Conservation (phyloP, 495 filamentous ascomycete species). For the Hamigera avellanea region DNA sequence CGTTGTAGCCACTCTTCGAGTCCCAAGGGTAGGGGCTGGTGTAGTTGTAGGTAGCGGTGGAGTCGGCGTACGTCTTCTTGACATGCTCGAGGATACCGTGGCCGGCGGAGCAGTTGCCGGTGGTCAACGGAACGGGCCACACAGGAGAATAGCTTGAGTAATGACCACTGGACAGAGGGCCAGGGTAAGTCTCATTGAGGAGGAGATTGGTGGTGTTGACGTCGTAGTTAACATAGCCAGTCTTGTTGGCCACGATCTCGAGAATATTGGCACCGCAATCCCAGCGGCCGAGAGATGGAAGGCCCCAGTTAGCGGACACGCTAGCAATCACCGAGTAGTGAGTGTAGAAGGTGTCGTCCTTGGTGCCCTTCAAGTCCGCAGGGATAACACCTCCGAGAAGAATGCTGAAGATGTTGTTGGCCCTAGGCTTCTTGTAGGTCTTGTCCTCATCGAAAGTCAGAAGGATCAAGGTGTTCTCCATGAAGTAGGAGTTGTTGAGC, state of each 20-base stretch:
- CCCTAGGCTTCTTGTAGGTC: constrained; percentile 35
- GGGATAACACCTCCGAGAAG: constrained; percentile 59
- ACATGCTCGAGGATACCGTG: constrained; percentile 32
- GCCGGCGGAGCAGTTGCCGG: constrained; percentile 32
- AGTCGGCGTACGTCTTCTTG: constrained; percentile 24
- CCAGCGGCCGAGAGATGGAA: constrained; percentile 57
- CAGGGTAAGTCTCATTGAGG: constrained; percentile 37
- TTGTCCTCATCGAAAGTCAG: constrained; percentile 60
- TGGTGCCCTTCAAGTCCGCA: constrained; percentile 42
- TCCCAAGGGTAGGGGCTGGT: constrained; percentile 32
- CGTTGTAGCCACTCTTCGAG: constrained; percentile 18
- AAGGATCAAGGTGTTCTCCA: constrained; percentile 54
- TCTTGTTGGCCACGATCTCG: constrained; percentile 44
- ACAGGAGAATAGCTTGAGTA: constrained; percentile 21
- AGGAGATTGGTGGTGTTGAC: constrained; percentile 30
- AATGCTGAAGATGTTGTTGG: constrained; percentile 48
- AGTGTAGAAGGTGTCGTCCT: constrained; percentile 56
- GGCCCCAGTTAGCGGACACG: constrained; percentile 54
- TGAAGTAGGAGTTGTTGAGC: constrained; percentile 52
- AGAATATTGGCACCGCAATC: constrained; percentile 64
- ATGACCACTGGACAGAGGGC: constrained; percentile 26
- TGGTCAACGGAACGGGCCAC: constrained; percentile 32
- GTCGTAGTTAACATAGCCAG: constrained; percentile 42
- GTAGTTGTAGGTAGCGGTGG: constrained; percentile 29
- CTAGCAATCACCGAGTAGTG: constrained; percentile 61